A percentile compares a stretch with the other conserved stretches of the same genome.
Conservation (phyloP, 2,329 filamentous ascomycete species). For the Coniochaeta pulveracea region DNA sequence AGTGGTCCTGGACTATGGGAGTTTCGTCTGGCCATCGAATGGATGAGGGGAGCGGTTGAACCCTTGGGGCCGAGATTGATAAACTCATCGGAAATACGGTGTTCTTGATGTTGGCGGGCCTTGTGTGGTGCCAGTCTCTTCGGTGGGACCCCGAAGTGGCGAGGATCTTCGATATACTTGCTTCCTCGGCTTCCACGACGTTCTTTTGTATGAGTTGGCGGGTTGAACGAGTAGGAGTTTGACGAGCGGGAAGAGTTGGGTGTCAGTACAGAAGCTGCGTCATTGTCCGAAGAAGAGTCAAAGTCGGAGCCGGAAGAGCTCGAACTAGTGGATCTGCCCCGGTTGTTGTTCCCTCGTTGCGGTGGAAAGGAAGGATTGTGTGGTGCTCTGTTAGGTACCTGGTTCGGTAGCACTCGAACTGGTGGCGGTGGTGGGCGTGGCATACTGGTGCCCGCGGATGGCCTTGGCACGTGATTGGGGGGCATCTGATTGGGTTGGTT, state of each 20-base stretch:
- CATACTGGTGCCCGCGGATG: neutral
- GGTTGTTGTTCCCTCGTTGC: no score
- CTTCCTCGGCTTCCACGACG: constrained; percentile 1
- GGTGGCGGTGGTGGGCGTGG: neutral
- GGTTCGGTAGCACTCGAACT: neutral
- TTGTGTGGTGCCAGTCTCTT: constrained; percentile 2
- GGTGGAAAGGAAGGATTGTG: no score
- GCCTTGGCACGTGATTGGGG: neutral
- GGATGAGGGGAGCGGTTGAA: no score
- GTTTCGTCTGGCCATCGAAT: no score
- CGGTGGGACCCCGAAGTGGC: constrained; percentile 1
- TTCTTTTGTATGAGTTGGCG: neutral
- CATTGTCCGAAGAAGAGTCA: neutral
- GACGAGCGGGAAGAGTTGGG: constrained; percentile 4
- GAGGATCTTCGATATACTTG: constrained; percentile 2
- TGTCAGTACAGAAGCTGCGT: neutral
- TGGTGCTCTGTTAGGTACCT: neutral
- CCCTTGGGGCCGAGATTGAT: no score
- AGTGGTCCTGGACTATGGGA: no score
- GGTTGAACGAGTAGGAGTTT: neutral
- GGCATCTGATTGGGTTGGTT: neutral
- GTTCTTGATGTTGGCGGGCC: constrained; percentile 1
- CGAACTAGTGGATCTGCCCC: constrained; percentile 1
- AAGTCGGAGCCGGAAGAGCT: neutral
- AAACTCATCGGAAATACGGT: constrained; percentile 6